These are phyloP conservation scores for Sutorius australiensis DNA, from an alignment of 768 basidiomycete genomes.

Conservation along the genomic window DNA sequence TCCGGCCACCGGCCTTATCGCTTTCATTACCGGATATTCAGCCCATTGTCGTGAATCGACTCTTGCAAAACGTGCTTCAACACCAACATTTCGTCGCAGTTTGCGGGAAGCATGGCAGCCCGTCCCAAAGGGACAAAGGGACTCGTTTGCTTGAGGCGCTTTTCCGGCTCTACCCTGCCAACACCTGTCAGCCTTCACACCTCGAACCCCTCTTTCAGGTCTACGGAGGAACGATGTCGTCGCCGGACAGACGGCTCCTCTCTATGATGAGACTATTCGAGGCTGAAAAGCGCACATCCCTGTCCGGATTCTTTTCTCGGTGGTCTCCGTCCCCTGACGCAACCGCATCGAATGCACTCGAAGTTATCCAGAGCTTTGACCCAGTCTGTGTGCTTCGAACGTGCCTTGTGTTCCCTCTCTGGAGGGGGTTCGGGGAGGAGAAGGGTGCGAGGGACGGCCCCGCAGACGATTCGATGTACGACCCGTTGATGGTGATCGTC, in stretches of 20 bases:
- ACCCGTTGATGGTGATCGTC: constrained; percentile 72
- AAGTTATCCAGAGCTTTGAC: constrained; percentile 70
- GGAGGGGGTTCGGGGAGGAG: constrained; percentile 50
- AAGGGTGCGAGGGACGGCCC: constrained; percentile 15
- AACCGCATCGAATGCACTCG: constrained; percentile 47
- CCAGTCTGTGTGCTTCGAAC: constrained; percentile 64
- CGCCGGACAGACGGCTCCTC: constrained; percentile 62
- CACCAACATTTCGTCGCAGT: constrained; percentile 58
- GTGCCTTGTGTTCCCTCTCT: constrained; percentile 64
- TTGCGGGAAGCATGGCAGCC: constrained; percentile 27
- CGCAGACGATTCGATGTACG: constrained; percentile 55
- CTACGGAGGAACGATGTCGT: constrained; percentile 71
- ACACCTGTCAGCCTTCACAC: constrained; percentile 83
- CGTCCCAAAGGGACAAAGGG: constrained; percentile 42
- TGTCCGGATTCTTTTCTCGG: constrained; percentile 54
- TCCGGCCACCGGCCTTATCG: neutral
- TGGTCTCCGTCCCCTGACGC: constrained; percentile 58
- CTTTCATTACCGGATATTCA: constrained; percentile 11
- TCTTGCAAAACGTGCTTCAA: constrained; percentile 72
- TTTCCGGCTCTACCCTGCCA: constrained; percentile 73
- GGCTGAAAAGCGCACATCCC: constrained; percentile 58
- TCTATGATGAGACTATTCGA: constrained; percentile 81
- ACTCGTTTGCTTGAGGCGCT: constrained; percentile 58
- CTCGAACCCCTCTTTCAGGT: constrained; percentile 70
- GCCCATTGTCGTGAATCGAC: constrained; percentile 72